These are phyloP conservation scores for Alloteropsis semialata DNA, from an alignment of 176 grass and related monocot genomes.

Conservation along the genomic window DNA sequence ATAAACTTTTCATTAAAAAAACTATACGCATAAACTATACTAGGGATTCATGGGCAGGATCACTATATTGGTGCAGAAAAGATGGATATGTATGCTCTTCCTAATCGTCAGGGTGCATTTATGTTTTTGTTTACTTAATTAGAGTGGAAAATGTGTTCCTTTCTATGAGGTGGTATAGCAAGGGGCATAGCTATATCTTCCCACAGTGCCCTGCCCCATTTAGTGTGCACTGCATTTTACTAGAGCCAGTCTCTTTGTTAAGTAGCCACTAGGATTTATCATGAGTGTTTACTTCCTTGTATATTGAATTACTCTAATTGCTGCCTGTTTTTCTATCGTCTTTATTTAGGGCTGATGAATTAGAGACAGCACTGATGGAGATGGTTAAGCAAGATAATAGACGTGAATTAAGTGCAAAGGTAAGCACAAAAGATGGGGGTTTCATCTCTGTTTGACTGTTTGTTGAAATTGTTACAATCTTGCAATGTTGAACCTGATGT, in stretches of 20 bases:
- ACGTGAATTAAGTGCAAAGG: constrained; percentile 86
- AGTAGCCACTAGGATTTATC: background rate
- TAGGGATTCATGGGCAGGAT: background rate
- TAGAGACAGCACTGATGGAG: constrained; percentile 97
- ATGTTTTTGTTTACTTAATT: background rate
- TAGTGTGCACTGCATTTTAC: background rate
- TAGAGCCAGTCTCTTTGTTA: background rate
- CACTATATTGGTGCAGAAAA: background rate
- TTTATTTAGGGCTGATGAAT: constrained; percentile 79
- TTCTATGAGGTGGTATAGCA: background rate
- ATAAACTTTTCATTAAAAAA: too few species aligned
- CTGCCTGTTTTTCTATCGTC: constrained; percentile 18
- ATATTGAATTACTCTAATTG: constrained; percentile 13
- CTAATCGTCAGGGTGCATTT: background rate
- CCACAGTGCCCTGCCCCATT: background rate
- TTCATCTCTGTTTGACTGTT: background rate
- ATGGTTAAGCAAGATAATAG: constrained; percentile 99
- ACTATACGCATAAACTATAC: background rate
- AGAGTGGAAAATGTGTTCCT: background rate
- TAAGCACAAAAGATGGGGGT: constrained; percentile 30
- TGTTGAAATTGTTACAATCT: constrained; percentile 19
- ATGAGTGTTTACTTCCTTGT: background rate
- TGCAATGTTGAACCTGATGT: background rate
- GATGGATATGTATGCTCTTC: background rate
- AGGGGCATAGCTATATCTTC: background rate